phyloP scores from a whole-genome alignment of 208 protist species.

The Acanthamoeba triangularis region DNA sequence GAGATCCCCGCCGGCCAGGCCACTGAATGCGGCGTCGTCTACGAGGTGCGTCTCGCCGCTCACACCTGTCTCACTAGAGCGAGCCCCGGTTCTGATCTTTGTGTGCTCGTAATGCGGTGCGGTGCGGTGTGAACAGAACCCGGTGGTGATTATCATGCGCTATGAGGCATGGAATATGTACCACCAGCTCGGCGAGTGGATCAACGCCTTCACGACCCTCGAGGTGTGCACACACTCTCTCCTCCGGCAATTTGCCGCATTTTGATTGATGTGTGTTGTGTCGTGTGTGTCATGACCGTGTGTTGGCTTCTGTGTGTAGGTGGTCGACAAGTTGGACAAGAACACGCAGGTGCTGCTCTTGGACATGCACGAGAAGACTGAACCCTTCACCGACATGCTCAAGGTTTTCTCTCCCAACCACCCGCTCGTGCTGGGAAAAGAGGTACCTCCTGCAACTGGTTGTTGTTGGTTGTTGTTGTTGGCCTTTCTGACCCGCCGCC shows the following conservation, averaged over 20 bases:
- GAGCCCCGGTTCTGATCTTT: no score
- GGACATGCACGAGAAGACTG: constrained; percentile 19
- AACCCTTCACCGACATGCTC: constrained; percentile 13
- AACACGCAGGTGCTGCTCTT: constrained; percentile 31
- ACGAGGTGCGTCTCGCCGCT: not conserved
- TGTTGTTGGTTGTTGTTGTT: not conserved
- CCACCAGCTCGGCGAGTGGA: constrained; percentile 40
- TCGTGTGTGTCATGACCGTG: not conserved
- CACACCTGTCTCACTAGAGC: no score
- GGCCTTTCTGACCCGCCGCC: not conserved
- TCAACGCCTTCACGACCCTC: constrained; percentile 54
- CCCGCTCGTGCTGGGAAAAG: not conserved
- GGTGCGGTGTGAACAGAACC: not conserved
- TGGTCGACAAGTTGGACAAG: constrained; percentile 5
- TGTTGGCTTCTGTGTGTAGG: not conserved
- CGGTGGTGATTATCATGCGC: constrained; percentile 27
- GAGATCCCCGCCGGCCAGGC: not conserved
- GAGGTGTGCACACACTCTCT: not conserved
- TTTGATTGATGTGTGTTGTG: not conserved
- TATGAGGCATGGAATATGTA: constrained; percentile 40
- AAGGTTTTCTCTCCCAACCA: constrained; percentile 1
- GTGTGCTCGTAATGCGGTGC: not conserved
- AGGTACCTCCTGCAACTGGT: not conserved
- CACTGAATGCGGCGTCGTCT: not conserved
- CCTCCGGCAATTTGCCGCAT: not conserved